Evolutionary conservation across 305 asterid genomes (phyloP).

Genomic region (Plantago lanceolata): DNA sequence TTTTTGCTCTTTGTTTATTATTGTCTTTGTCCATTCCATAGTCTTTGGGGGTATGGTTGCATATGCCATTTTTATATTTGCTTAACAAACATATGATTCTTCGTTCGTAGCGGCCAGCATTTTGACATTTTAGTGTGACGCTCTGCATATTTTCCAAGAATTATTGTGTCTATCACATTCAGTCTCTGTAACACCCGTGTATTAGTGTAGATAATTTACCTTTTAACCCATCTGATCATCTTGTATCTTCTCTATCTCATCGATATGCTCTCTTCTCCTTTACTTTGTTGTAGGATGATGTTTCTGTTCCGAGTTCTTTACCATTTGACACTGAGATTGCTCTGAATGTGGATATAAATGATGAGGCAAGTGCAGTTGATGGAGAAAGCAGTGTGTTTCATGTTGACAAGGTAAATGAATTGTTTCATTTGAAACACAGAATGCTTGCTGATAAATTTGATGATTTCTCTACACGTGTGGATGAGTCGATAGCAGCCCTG

Average conservation of each 20-base stretch:
- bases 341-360: conserved; percentile 38
- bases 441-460: conserved; percentile 52
- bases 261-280: conserved; percentile 21
- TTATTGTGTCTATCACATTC: conserved; percentile 1
- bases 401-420: conserved; percentile 56
- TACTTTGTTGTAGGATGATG: conserved; percentile 51
- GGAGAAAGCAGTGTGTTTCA: conserved; percentile 42
- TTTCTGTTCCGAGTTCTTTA: conserved; percentile 39
- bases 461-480: conserved; percentile 47
- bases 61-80: too few species aligned
- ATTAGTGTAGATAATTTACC: not conserved
- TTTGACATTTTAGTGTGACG: conserved; percentile 12
- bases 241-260: conserved; percentile 29
- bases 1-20: not conserved
- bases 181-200: not conserved
- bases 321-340: conserved; percentile 34
- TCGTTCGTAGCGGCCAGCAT: not conserved
- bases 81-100: not conserved
- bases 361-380: conserved; percentile 45
- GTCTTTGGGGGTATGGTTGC: conserved; percentile 3
- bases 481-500: conserved; percentile 45
- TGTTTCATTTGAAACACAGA: conserved; percentile 59
- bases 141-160: not conserved
- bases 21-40: not conserved
- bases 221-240: conserved; percentile 11